Conservation (phyloP, 2,329 filamentous ascomycete genomes). For the Diaporthe sp. region DNA sequence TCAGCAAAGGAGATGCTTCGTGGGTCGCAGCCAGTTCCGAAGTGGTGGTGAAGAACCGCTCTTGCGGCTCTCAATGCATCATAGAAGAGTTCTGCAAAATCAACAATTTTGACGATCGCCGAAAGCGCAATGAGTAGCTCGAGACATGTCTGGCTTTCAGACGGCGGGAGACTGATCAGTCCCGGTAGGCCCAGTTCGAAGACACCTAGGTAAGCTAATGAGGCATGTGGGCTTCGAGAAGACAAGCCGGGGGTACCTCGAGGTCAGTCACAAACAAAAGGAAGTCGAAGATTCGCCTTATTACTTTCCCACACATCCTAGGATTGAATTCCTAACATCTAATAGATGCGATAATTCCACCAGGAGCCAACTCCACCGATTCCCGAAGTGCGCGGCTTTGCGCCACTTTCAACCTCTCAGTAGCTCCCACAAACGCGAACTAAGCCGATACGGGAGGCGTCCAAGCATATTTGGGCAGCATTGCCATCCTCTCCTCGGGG, state of each 20-base stretch:
- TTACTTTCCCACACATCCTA: background rate
- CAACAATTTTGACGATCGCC: background rate
- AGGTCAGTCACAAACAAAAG: background rate
- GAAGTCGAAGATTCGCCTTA: background rate
- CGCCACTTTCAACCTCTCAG: background rate
- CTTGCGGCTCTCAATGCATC: background rate
- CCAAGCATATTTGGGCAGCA: slow-evolving; percentile 78
- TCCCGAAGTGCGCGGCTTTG: background rate
- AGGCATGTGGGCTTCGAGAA: background rate
- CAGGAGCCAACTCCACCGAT: background rate
- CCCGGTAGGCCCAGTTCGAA: background rate
- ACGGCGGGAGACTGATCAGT: background rate
- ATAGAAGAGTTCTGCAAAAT: background rate
- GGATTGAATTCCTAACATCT: background rate
- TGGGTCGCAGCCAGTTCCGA: background rate
- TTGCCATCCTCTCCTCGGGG: slow-evolving; percentile 90
- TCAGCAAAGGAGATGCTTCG: no score
- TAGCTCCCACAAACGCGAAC: background rate
- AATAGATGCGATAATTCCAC: background rate
- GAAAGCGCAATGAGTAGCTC: background rate
- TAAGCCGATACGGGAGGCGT: slow-evolving; percentile 14
- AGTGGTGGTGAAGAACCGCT: no score
- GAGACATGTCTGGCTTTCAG: no score
- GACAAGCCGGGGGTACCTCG: background rate
- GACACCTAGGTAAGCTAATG: background rate